Evolutionary conservation across 1,284 basidiomycete genomes (phyloP), one percentile per base, ranked within the genome.

Genomic region (Flammula alnicola): DNA sequence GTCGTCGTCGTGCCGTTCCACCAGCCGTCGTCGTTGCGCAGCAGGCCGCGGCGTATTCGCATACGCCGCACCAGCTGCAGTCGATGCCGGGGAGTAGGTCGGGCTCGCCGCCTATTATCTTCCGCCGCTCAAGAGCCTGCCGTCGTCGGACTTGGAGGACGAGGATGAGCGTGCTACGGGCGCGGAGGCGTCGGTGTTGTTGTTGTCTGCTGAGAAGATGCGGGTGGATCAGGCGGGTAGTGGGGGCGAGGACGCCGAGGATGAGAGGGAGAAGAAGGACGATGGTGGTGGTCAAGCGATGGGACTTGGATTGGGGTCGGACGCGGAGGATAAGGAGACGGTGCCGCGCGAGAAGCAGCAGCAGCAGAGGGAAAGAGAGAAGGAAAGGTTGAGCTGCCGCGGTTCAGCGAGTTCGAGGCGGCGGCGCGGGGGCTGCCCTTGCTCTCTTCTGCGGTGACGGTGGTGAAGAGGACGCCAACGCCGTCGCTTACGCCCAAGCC

Each of bases 31-130:
- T n/a, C n/a, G n/a, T n/a, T n/a, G n/a, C n/a, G n/a, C n/a, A n/a
- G n/a, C n/a, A n/a, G n/a, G n/a, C n/a, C n/a, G n/a, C n/a, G n/a
- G n/a, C n/a, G n/a, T n/a, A n/a, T n/a, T n/a, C n/a, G n/a, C n/a
- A n/a, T n/a, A n/a, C n/a, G n/a, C n/a, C n/a, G n/a, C n/a, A n/a
- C n/a, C n/a, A n/a, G n/a, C n/a, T n/a, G n/a, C n/a, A n/a, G 32
- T 66, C 68, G 11, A 65, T 83, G 60, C 84, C 86, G 12, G 73
- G 68, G 4, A 84, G 82, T 16, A 71, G 87, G 27, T 73, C 83
- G 16, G 72, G 72, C 29, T 83, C 81, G 8, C 88, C 87, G 14
- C 88, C 87, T 3, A 89, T 90, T 49, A 73, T 44, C 68, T 90
- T 7, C 77, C 87, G 19, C 88, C 87, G 43, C 64, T 89, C 37